Base-by-base conservation (phyloP, 805 yeast species). In the Ogataea henricii region DNA sequence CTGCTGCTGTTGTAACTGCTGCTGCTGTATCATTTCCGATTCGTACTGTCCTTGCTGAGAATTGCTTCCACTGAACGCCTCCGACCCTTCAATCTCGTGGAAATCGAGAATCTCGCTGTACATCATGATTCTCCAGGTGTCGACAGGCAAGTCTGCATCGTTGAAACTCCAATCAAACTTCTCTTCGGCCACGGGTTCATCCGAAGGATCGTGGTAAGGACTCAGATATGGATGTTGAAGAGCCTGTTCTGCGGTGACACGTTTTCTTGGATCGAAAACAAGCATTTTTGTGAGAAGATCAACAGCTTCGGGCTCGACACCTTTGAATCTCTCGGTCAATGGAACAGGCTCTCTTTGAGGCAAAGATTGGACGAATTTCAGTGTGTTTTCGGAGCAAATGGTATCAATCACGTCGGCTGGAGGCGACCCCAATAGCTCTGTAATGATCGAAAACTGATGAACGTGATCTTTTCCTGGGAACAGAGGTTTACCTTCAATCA, bases 61-160 rank as follows among this genome's bases (percentile, higher is more conserved):
- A 36, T 50, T 41, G 45, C 49, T 48, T 12, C 48, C 44, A 27
- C 32, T 45, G 23, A 49, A 39, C 9, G 63, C 63, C 29, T 54
- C 63, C 9, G 62, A 55, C 12, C 66, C 86, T 36, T 84, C 91
- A 49, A 87, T 88, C 67, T 90, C 96, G 69, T 92, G 98, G 79
- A 90, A 92, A 66, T 92, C 97, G 57, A 94, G 75, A 53, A 92
- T 94, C 70, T 92, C 99, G 45, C 96, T 86, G 71, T 94, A 94
- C 96, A 94, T 92, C 98, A 94, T 92, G 16, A 90, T 96, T 72
- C 96, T 83, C 99, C 99, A 92, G 12, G 97, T 89, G 63, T 94
- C 98, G 14, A 94, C 94, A 3, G 98, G 97, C 59, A 92, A 77
- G 68, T 92, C 99, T 0, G 97, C 98, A 59, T 95, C 98, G 67